Percentiles rank a stretch among this genome's conserved stretches.
Evolutionary conservation across 2,329 filamentous ascomycete genomes (phyloP).

Genomic region (Rachicladosporium sp.): DNA sequence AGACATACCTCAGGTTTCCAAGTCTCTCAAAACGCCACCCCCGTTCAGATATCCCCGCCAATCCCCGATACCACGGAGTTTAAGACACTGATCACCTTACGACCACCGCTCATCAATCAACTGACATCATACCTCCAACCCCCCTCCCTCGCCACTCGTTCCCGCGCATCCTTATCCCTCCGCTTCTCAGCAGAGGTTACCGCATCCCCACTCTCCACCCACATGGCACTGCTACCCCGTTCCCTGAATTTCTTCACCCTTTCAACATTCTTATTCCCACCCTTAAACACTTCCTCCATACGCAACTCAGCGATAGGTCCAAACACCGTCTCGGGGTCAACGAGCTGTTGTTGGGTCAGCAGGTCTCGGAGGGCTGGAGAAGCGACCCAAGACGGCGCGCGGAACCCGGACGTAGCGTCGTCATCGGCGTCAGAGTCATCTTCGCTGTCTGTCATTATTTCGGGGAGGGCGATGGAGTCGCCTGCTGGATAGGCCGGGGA

Average conservation of each 20-base stretch:
- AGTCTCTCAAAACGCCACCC: too few species aligned
- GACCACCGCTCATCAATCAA: too few species aligned
- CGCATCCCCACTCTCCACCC: constrained; percentile 60
- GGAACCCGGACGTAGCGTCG: constrained; percentile 37
- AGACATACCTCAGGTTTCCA: too few species aligned
- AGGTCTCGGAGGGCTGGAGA: constrained; percentile 68
- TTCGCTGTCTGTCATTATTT: constrained; percentile 90
- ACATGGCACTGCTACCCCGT: constrained; percentile 88
- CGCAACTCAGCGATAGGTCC: constrained; percentile 77
- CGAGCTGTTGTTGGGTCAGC: constrained; percentile 67
- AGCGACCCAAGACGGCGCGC: constrained; percentile 77
- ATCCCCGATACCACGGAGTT: too few species aligned
- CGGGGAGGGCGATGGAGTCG: constrained; percentile 81
- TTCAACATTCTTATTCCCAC: constrained; percentile 57
- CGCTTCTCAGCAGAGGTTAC: constrained; percentile 80
- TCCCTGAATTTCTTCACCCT: constrained; percentile 77
- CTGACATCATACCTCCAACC: constrained; percentile 58
- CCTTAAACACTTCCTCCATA: constrained; percentile 90
- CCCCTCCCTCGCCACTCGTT: constrained; percentile 68
- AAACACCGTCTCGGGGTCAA: constrained; percentile 78
- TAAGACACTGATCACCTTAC: too few species aligned
- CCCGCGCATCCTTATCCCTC: constrained; percentile 65
- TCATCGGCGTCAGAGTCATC: constrained; percentile 58
- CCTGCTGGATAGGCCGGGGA: constrained; percentile 81
- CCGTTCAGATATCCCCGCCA: too few species aligned